Percentiles rank a stretch among this genome's conserved stretches.
These are phyloP conservation scores for Bullera alba DNA, from an alignment of 768 basidiomycete genomes.

Conservation along the genomic window DNA sequence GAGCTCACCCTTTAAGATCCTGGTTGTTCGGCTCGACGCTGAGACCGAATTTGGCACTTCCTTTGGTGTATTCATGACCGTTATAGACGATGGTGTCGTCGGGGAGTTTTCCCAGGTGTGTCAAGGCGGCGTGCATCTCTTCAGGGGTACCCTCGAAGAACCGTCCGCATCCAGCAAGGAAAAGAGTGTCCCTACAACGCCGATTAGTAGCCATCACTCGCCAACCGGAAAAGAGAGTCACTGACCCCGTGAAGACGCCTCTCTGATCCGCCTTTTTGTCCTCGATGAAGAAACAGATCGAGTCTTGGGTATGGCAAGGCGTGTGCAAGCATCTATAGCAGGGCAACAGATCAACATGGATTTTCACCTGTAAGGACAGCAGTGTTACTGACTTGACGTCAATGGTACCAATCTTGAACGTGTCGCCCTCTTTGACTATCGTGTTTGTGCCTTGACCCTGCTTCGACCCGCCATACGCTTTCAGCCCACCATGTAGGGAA, in stretches of 20 bases:
- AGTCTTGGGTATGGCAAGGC: conserved; percentile 93
- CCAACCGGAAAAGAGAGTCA: background rate
- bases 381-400: conserved; percentile 49
- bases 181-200: conserved; percentile 74
- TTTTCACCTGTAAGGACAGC: background rate
- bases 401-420: conserved; percentile 59
- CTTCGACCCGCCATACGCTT: conserved; percentile 75
- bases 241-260: conserved; percentile 78
- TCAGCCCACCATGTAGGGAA: conserved; percentile 49
- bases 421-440: conserved; percentile 71
- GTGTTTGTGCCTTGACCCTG: conserved; percentile 61
- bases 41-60: conserved; percentile 62
- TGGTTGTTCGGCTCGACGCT: conserved; percentile 51
- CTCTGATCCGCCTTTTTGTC: conserved; percentile 53
- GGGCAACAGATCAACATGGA: conserved; percentile 29
- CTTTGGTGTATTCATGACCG: conserved; percentile 86
- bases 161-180: conserved; percentile 75
- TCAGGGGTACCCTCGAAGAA: conserved; percentile 67
- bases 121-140: conserved; percentile 68
- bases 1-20: conserved; percentile 53
- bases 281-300: conserved; percentile 81
- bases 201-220: background rate
- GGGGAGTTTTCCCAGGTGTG: conserved; percentile 67
- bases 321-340: conserved; percentile 63
- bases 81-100: conserved; percentile 72